A percentile compares a stretch with the other conserved stretches of the same genome.
Evolutionary conservation across 495 filamentous ascomycete genomes (phyloP).

Genomic region (Zalerion maritima): DNA sequence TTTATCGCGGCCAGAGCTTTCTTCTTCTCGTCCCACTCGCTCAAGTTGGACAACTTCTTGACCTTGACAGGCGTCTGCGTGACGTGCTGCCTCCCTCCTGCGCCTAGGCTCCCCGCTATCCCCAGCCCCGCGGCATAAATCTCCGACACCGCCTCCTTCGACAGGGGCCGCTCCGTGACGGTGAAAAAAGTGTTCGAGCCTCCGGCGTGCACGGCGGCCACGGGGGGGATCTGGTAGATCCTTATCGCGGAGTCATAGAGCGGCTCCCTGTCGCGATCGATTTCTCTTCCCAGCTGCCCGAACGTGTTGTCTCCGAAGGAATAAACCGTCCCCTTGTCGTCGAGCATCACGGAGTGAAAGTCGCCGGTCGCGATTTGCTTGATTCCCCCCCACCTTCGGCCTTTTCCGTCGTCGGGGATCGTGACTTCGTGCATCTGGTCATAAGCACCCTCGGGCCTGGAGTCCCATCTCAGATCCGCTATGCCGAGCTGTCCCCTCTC

Average conservation of each 20-base stretch:
- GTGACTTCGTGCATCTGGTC: conserved; percentile 66
- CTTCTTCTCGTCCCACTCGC: conserved; percentile 66
- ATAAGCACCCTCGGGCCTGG: conserved; percentile 60
- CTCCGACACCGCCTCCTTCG: conserved; percentile 57
- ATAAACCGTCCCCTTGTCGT: conserved; percentile 63
- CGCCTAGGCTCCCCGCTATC: conserved; percentile 70
- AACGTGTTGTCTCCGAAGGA: conserved; percentile 79
- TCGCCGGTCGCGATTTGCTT: conserved; percentile 68
- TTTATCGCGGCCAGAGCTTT: conserved; percentile 62
- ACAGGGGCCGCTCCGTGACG: too few species aligned
- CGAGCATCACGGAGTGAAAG: conserved; percentile 68
- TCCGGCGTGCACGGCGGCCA: conserved; percentile 68
- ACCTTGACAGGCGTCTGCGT: conserved; percentile 69
- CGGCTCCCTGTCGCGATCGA: conserved; percentile 31
- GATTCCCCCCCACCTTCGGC: conserved; percentile 40
- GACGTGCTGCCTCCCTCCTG: conserved; percentile 78
- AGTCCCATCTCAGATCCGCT: conserved; percentile 64
- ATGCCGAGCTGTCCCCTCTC: conserved; percentile 76
- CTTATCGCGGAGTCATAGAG: conserved; percentile 58
- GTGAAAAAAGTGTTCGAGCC: conserved; percentile 76
- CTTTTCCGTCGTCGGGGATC: conserved; percentile 35
- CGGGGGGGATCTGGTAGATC: conserved; percentile 38
- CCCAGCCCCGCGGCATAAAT: conserved; percentile 78
- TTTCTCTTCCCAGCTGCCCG: conserved; percentile 73
- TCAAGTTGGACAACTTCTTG: conserved; percentile 65